Conservation (phyloP, 2,329 filamentous ascomycete species). For the Lachnellula occidentalis region DNA sequence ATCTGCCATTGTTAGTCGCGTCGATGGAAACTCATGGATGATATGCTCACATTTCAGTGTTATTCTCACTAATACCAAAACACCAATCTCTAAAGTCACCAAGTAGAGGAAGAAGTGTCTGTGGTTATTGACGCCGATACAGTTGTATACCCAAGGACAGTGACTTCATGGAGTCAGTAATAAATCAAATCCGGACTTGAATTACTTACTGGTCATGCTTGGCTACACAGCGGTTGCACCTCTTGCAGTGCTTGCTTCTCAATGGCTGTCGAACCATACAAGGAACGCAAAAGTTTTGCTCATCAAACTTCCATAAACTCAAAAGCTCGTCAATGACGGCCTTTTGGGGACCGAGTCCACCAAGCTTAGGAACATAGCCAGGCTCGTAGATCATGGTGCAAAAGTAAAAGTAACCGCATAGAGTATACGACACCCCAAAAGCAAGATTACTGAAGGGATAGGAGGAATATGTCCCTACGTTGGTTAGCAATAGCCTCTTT, state of each 20-base stretch:
- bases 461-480: conserved; percentile 55
- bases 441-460: conserved; percentile 73
- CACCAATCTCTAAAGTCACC: conserved; percentile 67
- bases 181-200: neutral
- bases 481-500: conserved; percentile 29
- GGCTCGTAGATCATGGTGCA: conserved; percentile 84
- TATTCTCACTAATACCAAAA: conserved; percentile 66
- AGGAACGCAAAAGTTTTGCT: conserved; percentile 85
- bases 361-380: conserved; percentile 86
- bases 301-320: conserved; percentile 82
- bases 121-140: conserved; percentile 91
- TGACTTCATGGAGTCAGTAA: conserved; percentile 53
- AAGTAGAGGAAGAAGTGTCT: conserved; percentile 93
- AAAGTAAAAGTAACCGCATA: conserved; percentile 82
- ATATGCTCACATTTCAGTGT: conserved; percentile 62
- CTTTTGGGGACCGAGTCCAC: conserved; percentile 84
- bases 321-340: conserved; percentile 84
- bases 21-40: neutral
- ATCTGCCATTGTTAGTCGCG: conserved; percentile 44
- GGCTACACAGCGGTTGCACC: conserved; percentile 86
- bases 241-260: conserved; percentile 90
- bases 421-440: conserved; percentile 58
- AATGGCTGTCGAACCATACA: conserved; percentile 94
- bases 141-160: conserved; percentile 97
- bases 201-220: conserved; percentile 86